Percentiles rank a stretch among this genome's conserved stretches.
These are phyloP conservation scores for Trichoderma sp. DNA, from an alignment of 2,329 filamentous ascomycete species.

Conservation along the genomic window DNA sequence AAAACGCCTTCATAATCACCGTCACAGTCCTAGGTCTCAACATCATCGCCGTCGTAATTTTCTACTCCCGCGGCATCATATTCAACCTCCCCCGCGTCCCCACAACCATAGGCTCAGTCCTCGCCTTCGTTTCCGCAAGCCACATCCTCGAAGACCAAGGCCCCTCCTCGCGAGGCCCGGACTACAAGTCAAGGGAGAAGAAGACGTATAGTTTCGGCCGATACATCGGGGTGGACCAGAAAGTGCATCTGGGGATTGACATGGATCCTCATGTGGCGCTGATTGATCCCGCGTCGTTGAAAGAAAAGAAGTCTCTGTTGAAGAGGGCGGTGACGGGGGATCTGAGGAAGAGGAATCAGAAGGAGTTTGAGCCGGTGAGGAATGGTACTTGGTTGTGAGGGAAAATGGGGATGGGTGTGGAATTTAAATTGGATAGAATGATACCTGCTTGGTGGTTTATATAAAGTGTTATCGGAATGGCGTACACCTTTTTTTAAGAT, in stretches of 20 bases:
- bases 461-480: neutral
- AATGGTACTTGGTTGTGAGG: neutral
- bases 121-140: constrained; percentile 45
- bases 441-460: neutral
- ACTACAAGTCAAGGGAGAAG: neutral
- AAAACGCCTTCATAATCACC: constrained; percentile 43
- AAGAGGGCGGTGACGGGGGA: neutral
- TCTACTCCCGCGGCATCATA: constrained; percentile 43
- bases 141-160: constrained; percentile 13
- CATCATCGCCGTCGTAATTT: constrained; percentile 37
- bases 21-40: constrained; percentile 44
- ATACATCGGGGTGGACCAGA: constrained; percentile 47
- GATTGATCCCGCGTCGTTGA: constrained; percentile 19
- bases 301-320: neutral
- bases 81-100: constrained; percentile 50
- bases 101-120: constrained; percentile 45
- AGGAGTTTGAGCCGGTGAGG: neutral
- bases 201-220: constrained; percentile 46
- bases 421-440: neutral
- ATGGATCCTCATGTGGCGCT: constrained; percentile 41
- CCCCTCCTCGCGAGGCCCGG: neutral
- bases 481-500: neutral
- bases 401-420: neutral
- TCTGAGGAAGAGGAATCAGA: neutral
- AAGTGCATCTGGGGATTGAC: constrained; percentile 51